A percentile compares a stretch with the other conserved stretches of the same genome.
phyloP scores from a whole-genome alignment of 176 grass and related monocot species.

The Stipa capillata region DNA sequence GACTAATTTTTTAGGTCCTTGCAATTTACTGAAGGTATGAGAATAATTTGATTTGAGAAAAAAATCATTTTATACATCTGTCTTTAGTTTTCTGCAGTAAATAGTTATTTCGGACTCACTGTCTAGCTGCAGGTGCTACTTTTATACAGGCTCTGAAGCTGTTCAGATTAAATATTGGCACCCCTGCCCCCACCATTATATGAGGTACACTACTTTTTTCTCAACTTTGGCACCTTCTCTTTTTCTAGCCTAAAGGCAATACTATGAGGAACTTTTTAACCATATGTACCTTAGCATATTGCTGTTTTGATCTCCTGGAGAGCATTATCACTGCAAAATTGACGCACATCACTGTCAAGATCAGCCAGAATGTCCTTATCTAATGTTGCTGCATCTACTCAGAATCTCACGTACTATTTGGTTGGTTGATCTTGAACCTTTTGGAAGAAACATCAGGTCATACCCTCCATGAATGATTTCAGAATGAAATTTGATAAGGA shows the following conservation, averaged over 20 bases:
- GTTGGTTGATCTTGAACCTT: slow-evolving; percentile 36
- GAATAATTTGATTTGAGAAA: not conserved
- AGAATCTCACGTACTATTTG: slow-evolving; percentile 19
- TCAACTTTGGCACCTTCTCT: not conserved
- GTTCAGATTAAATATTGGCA: not conserved
- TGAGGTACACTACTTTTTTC: not conserved
- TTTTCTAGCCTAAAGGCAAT: slow-evolving; percentile 10
- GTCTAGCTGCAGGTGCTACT: not conserved
- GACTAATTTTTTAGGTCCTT: not conserved
- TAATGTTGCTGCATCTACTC: slow-evolving; percentile 26
- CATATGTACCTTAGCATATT: not conserved
- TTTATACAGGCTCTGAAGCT: slow-evolving; percentile 1
- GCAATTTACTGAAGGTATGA: not conserved
- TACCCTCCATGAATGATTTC: slow-evolving; percentile 29
- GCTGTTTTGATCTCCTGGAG: slow-evolving; percentile 6
- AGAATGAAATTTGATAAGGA: slow-evolving; percentile 16
- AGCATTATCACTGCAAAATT: not conserved
- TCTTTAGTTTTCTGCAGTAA: not conserved
- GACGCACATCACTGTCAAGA: slow-evolving; percentile 26
- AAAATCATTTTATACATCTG: not conserved
- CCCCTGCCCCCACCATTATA: slow-evolving; percentile 4
- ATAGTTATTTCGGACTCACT: not conserved
- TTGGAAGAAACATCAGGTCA: slow-evolving; percentile 22
- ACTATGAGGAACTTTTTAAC: not conserved
- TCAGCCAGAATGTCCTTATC: slow-evolving; percentile 27